Base-by-base conservation (phyloP, 495 filamentous ascomycete genomes). In the Lepraria neglecta region DNA sequence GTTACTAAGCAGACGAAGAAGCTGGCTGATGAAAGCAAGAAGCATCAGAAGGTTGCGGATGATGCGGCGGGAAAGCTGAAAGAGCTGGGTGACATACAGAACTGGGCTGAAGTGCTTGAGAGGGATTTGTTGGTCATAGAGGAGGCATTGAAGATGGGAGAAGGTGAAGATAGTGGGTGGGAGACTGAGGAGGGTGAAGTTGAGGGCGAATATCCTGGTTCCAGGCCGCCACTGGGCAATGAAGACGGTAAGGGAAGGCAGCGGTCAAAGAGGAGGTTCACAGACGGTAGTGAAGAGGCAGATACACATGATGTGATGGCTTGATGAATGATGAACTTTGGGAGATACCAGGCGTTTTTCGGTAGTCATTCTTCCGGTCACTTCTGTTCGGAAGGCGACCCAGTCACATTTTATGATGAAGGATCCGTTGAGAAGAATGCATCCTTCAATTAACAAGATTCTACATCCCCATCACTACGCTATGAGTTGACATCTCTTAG, bases 21-120 rank as follows among this genome's bases (percentile, higher is more conserved):
- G n/a, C 75, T 98, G 65, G 76, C 79, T 19, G 84, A 79, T 62
- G 87, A 92, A 71, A 91, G 84, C 63, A 84, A 84, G 56, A 79
- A 84, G 73, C 83, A 87, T 73, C 78, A 80, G 66, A 85, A 82
- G 67, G 70, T 92, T 43, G 87, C 84, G 15, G 83, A 85, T 64
- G 79, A 84, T 66, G 85, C 86, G 52, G 79, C 84, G 56, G 79
- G 82, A 47, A 84, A 83, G 70, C 73, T 98, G 52, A 96, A 96
- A 77, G 90, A 95, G 80, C 82, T 96, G 67, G 94, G 94, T 33
- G 90, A 97, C 71, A 84, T 97, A 73, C 94, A 97, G 82, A 96
- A 96, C 71, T 97, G 92, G 92, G 92, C 92, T 45, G 94, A 98
- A 83, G 81, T 95, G 78, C 79, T 97, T 67, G 94, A 98, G 80